Base-by-base conservation (phyloP, 495 filamentous ascomycete genomes). In the Pseudevernia furfuracea region DNA sequence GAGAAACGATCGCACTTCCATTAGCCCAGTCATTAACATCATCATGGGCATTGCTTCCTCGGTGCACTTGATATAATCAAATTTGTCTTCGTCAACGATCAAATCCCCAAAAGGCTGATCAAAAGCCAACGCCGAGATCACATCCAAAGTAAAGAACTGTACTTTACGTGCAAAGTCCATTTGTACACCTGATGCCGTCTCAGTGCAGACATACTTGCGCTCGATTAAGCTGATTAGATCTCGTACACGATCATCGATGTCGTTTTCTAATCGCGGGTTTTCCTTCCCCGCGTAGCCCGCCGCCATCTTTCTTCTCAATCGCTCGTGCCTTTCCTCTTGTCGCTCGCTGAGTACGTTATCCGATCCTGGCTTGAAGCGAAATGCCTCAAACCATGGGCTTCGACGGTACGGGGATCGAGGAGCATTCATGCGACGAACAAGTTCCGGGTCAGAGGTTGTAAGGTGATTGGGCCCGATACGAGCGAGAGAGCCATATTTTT, bases 101-200 rank as follows among this genome's bases (percentile, higher is more conserved):
- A 83, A 66, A 58, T 75, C 74, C 25, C 79, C 82, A 67, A 81
- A 80, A 15, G 78, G 67, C 38, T 79, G 60, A 8, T 81, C 79
- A 41, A 77, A 84, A 12, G 80, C 81, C 10, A 81, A 67, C 39
- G 74, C 74, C 10, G 76, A 75, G 44, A 83, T 79, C 4, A 78
- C 66, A 62, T 85, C 83, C 9, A 84, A 66, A 0, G 81, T 83
- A 60, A 84, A 82, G 64, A 71, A 83, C 46, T 77, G 71, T 3
- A 75, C 70, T 28, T 78, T 71, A 4, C 44, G 70, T 1, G 72
- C 75, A n/a, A 83, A 72, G 64, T 84, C 80, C 19, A 84, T 61
- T 11, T 7, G 32, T 3, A 8, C 28, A 59, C 0, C 62, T 55
- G 68, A 71, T 6, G 69, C 59, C 14, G 63, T 65, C 32, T 71